Percentiles rank a stretch among this genome's conserved stretches.
Conservation (phyloP, 169 alveolate species). For the Cryptosporidium xiaoi region DNA sequence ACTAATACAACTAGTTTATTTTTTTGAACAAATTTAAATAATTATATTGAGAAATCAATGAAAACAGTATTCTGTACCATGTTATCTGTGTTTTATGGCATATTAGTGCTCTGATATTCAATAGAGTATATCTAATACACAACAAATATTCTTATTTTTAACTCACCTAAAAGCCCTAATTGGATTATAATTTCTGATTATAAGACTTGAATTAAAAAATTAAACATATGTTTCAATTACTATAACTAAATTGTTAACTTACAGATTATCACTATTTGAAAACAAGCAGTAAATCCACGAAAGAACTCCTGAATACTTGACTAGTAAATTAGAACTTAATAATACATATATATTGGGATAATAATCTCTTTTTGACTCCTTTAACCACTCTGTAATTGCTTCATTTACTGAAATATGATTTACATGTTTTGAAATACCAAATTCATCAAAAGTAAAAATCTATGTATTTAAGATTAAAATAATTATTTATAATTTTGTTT, state of each 20-base stretch:
- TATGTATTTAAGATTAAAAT: not conserved
- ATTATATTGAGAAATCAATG: constrained; percentile 36
- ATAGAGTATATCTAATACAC: not conserved
- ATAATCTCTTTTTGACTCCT: constrained; percentile 2
- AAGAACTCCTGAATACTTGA: constrained; percentile 44
- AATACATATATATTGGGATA: constrained; percentile 27
- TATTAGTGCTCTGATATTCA: constrained; percentile 26
- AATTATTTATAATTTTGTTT: not conserved
- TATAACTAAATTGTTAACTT: not conserved
- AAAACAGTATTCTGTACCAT: constrained; percentile 63
- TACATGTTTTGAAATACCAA: constrained; percentile 50
- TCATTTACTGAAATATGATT: constrained; percentile 58
- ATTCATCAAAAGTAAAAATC: constrained; percentile 62
- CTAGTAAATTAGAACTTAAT: constrained; percentile 13
- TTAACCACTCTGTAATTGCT: constrained; percentile 22
- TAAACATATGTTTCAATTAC: not conserved
- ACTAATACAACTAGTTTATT: not conserved
- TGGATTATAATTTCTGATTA: constrained; percentile 14
- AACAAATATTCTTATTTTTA: not conserved
- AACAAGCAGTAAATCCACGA: constrained; percentile 15
- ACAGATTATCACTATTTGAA: not conserved
- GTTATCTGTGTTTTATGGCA: constrained; percentile 62
- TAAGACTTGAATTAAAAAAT: not conserved
- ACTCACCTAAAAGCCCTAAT: constrained; percentile 49
- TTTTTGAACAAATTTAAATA: constrained; percentile 24